phyloP scores from a whole-genome alignment of 1,139 yeast species.

The Casaregolazyma lundiana region DNA sequence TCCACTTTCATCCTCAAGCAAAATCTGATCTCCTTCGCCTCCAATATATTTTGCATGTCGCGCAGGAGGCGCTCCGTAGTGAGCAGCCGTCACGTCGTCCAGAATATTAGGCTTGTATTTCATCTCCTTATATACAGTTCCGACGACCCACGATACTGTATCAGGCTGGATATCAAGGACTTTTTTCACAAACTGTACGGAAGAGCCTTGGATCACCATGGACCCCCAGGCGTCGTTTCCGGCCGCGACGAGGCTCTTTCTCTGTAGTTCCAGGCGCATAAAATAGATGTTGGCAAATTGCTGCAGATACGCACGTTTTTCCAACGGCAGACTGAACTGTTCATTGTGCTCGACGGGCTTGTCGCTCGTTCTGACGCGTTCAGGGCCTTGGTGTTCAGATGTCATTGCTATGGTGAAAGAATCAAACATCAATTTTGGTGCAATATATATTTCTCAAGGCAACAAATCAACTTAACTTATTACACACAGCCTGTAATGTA shows the following conservation, averaged over 20 bases:
- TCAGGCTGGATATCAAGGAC: constrained; percentile 72
- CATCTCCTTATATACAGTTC: constrained; percentile 83
- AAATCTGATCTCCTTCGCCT: constrained; percentile 54
- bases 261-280: constrained; percentile 52
- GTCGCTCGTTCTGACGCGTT: not conserved
- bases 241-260: constrained; percentile 49
- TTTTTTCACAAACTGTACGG: constrained; percentile 47
- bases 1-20: constrained; percentile 93
- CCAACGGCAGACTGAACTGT: constrained; percentile 18
- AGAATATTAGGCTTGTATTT: constrained; percentile 79
- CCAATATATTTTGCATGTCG: constrained; percentile 46
- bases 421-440: not conserved
- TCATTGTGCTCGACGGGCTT: constrained; percentile 18
- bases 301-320: constrained; percentile 51
- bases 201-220: constrained; percentile 36
- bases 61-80: constrained; percentile 39
- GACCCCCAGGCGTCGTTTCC: constrained; percentile 49
- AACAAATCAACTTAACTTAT: no score
- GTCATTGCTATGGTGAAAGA: not conserved
- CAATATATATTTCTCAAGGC: no score
- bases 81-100: constrained; percentile 61
- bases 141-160: constrained; percentile 81
- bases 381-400: not conserved
- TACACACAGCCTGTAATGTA: no score
- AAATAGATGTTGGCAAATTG: constrained; percentile 78